Base-by-base conservation (phyloP, 2,329 filamentous ascomycete species). In the Microcyclospora tardicrescens region DNA sequence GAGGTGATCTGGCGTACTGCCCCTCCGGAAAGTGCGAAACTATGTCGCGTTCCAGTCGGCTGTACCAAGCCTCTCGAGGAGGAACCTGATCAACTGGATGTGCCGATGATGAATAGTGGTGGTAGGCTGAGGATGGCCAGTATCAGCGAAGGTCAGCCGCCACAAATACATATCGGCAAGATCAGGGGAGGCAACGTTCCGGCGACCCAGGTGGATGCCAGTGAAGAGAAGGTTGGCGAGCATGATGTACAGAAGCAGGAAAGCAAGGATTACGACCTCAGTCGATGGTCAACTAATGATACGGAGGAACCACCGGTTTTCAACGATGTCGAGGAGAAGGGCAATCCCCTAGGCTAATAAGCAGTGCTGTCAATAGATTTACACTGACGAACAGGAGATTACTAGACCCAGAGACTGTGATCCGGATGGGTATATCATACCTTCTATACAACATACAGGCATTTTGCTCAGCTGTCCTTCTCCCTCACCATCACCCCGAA, bases 1-100 rank as follows among this genome's bases (percentile, higher is more conserved):
- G 79, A 89, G 52, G 79, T 93, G 11, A 60, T 95, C 10, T 95
- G 87, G 87, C 78, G 78, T 59, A 93, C 84, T 1, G 67, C 71
- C 39, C 59, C 68, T 3, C 59, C 64, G 14, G 63, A 67, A 66
- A 77, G 63, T 28, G 75, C 75, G 37, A 65, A 66, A 10, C 39
- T 61, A 15, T 89, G 81, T 53, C 69, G 76, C 16, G 66, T 75
- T 9, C 84, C 84, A 0, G 66, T 59, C 34, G 77, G 77, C 0
- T 85, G 81, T 48, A 74, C 76, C 46, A 61, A 64, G 19, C 39
- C 45, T n/a, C 27, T 49, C 24, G 44, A 45, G 34, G 42, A 47
- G 28, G 46, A 50, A 2, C 43, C 43, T 24, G 40, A 46, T 15
- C 28, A 41, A 12, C 44, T 47, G 15, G 52, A 55, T 35, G 49